phyloP scores from a whole-genome alignment of 352 stramenopile genomes.

The Thraustotheca clavata region DNA sequence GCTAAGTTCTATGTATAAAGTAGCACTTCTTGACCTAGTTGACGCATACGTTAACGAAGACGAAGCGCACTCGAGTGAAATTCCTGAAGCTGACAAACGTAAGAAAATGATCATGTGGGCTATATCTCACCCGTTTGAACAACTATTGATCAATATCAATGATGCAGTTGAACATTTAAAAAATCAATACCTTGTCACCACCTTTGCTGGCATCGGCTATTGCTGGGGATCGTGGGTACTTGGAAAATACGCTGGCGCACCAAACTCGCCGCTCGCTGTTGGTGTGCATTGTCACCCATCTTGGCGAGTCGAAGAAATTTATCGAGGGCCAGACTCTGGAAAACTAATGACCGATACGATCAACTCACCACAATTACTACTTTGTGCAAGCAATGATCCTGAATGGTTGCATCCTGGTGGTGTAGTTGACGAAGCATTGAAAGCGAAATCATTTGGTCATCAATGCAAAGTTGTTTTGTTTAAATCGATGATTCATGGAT shows the following conservation, averaged over 20 bases:
- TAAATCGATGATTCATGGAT: not conserved
- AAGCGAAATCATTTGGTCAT: not conserved
- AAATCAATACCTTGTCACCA: constrained; percentile 43
- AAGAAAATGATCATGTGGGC: constrained; percentile 23
- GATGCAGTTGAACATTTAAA: constrained; percentile 69
- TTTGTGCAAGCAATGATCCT: constrained; percentile 58
- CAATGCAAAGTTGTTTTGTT: not conserved
- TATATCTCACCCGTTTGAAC: constrained; percentile 9
- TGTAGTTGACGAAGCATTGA: constrained; percentile 64
- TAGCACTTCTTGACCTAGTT: constrained; percentile 57
- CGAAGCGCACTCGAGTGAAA: too few species aligned
- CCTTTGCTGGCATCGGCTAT: constrained; percentile 68
- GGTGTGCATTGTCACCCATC: constrained; percentile 70
- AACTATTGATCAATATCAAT: constrained; percentile 48
- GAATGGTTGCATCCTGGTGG: constrained; percentile 55
- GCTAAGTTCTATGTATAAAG: constrained; percentile 65
- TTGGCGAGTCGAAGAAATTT: constrained; percentile 67
- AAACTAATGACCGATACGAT: constrained; percentile 62
- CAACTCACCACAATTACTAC: constrained; percentile 64
- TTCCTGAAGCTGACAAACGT: too few species aligned
- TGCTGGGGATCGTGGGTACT: constrained; percentile 74
- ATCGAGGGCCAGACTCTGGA: constrained; percentile 55
- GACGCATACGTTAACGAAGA: constrained; percentile 55
- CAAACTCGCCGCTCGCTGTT: not conserved
- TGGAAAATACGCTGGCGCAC: constrained; percentile 27